A percentile compares a stretch with the other conserved stretches of the same genome.
phyloP scores from a whole-genome alignment of 108 stramenopile genomes.

The Cyclotella choctawhatcheeana region DNA sequence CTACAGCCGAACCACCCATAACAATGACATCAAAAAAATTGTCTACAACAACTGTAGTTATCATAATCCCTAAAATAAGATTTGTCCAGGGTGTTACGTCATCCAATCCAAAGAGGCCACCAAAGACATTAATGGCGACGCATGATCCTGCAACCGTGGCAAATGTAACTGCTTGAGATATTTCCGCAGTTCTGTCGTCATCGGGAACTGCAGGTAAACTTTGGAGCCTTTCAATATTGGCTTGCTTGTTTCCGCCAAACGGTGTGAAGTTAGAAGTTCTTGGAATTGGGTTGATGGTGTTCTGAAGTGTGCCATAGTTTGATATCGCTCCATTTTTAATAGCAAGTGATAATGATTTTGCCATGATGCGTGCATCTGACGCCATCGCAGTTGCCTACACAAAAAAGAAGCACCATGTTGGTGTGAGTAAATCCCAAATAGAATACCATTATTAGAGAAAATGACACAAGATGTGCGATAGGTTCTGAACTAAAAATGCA shows the following conservation, averaged over 20 bases:
- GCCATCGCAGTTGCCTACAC: slow-evolving; percentile 69
- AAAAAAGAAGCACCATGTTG: neutral
- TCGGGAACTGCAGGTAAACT: slow-evolving; percentile 66
- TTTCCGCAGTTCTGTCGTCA: slow-evolving; percentile 86
- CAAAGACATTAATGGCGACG: slow-evolving; percentile 65
- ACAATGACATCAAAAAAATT: slow-evolving; percentile 87
- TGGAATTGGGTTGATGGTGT: slow-evolving; percentile 62
- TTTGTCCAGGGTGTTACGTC: slow-evolving; percentile 64
- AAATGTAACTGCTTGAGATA: slow-evolving; percentile 72
- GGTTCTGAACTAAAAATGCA: no score
- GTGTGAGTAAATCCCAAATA: neutral
- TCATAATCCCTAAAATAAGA: slow-evolving; percentile 53
- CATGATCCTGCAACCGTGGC: slow-evolving; percentile 71
- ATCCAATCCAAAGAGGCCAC: slow-evolving; percentile 59
- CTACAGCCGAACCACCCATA: slow-evolving; percentile 35
- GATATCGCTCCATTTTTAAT: slow-evolving; percentile 60
- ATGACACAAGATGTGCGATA: neutral
- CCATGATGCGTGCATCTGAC: slow-evolving; percentile 76
- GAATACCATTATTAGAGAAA: neutral
- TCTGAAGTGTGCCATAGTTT: slow-evolving; percentile 68
- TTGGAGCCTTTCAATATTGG: slow-evolving; percentile 54
- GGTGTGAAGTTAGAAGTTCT: slow-evolving; percentile 31
- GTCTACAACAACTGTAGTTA: slow-evolving; percentile 70
- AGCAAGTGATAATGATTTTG: slow-evolving; percentile 59
- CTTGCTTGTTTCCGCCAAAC: slow-evolving; percentile 57